Conservation (phyloP, 2,329 filamentous ascomycete genomes). For the Stachybotrys elegans region DNA sequence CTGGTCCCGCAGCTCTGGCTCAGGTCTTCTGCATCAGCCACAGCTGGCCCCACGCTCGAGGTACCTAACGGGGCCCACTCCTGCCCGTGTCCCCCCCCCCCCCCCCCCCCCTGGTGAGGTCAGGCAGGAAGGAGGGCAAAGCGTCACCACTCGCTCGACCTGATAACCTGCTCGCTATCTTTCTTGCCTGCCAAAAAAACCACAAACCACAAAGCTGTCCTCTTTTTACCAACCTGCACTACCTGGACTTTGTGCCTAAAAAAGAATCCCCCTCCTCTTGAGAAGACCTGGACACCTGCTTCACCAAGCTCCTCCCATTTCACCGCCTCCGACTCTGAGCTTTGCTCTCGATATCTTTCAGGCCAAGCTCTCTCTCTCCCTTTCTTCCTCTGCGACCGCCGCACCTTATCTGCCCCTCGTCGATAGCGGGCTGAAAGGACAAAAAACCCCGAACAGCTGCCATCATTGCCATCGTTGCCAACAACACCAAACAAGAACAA, state of each 20-base stretch:
- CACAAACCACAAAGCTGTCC: neutral
- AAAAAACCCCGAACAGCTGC: neutral
- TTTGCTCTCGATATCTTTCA: neutral
- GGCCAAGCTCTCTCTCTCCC: neutral
- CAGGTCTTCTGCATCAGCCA: neutral
- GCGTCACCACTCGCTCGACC: constrained; percentile 1
- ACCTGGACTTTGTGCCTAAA: neutral
- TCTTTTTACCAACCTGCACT: neutral
- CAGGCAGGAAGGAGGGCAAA: constrained; percentile 1
- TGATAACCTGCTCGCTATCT: neutral
- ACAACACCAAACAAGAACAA: constrained; percentile 9
- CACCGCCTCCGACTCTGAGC: neutral
- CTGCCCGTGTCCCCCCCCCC: neutral
- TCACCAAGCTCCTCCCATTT: neutral
- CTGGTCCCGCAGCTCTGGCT: too few relatives aligned
- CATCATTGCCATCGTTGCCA: neutral
- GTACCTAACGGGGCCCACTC: too few relatives aligned
- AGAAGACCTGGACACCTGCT: neutral
- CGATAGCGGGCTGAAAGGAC: neutral
- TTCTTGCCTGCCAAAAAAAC: neutral
- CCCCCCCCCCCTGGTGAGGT: neutral
- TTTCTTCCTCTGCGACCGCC: neutral
- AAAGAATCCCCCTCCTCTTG: neutral
- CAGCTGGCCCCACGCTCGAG: neutral
- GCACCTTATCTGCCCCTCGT: neutral